Evolutionary conservation across 2,329 filamentous ascomycete genomes (phyloP).

Genomic region (Claviceps digitariae): DNA sequence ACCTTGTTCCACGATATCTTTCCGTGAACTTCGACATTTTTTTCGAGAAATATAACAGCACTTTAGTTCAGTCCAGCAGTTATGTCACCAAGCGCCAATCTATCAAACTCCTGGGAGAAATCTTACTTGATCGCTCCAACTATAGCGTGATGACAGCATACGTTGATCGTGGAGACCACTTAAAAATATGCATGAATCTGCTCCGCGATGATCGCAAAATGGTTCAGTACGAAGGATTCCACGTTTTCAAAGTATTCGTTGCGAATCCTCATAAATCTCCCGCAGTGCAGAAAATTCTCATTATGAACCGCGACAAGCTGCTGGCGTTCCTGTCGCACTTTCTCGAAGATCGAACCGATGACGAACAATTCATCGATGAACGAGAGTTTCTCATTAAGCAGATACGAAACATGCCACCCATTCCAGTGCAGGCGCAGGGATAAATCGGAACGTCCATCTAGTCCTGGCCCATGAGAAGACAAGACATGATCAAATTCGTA

Average conservation of each 20-base stretch:
- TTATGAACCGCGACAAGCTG: conserved; percentile 90
- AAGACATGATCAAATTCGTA: neutral
- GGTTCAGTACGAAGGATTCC: conserved; percentile 98
- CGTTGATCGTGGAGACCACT: conserved; percentile 85
- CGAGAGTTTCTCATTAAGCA: conserved; percentile 94
- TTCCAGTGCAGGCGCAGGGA: conserved; percentile 39
- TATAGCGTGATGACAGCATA: conserved; percentile 98
- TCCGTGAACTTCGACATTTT: conserved; percentile 85
- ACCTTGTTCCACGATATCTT: conserved; percentile 76
- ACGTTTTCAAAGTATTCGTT: conserved; percentile 99
- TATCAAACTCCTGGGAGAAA: conserved; percentile 92
- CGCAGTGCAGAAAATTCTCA: conserved; percentile 84
- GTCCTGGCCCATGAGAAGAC: neutral
- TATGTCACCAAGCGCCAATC: conserved; percentile 98
- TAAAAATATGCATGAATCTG: conserved; percentile 98
- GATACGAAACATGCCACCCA: conserved; percentile 56
- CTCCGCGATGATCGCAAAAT: conserved; percentile 92
- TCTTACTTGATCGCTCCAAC: conserved; percentile 86
- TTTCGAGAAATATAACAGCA: conserved; percentile 79
- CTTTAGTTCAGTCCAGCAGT: conserved; percentile 79
- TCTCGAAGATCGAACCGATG: conserved; percentile 85
- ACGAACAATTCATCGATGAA: conserved; percentile 97
- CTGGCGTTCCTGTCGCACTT: conserved; percentile 83
- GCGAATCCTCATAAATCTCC: conserved; percentile 98
- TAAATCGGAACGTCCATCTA: conserved; percentile 9